Evolutionary conservation across 2,329 filamentous ascomycete genomes (phyloP).

Genomic region (Dendryphion nanum): DNA sequence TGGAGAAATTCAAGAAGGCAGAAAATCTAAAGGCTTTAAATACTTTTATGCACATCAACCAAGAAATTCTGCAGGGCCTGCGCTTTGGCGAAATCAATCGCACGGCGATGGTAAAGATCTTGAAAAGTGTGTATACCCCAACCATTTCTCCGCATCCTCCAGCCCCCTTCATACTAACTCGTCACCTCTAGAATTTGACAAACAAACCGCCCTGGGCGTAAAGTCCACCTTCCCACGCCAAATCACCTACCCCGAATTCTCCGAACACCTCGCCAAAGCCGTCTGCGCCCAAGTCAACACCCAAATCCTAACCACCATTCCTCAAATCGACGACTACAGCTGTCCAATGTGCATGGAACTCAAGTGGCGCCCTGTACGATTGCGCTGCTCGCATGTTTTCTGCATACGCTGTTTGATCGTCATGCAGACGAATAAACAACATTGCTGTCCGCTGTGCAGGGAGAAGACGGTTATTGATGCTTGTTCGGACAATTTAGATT

Average conservation of each 20-base stretch:
- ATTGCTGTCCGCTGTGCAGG: constrained; percentile 74
- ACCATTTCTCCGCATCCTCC: not conserved
- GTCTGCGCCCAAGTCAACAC: constrained; percentile 73
- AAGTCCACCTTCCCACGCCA: constrained; percentile 61
- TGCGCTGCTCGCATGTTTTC: constrained; percentile 74
- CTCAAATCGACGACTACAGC: constrained; percentile 79
- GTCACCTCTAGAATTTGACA: constrained; percentile 70
- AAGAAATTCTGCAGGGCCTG: constrained; percentile 72
- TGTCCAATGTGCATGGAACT: constrained; percentile 79
- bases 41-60: constrained; percentile 71
- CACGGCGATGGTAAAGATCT: constrained; percentile 74
- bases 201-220: constrained; percentile 72
- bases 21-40: constrained; percentile 64
- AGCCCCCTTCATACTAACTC: constrained; percentile 1
- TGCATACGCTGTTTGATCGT: constrained; percentile 82
- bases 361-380: constrained; percentile 76
- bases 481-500: constrained; percentile 69
- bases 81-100: constrained; percentile 84
- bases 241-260: constrained; percentile 56
- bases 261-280: constrained; percentile 69
- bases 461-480: constrained; percentile 69
- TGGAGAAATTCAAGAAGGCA: constrained; percentile 61
- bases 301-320: constrained; percentile 70
- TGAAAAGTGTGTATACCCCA: constrained; percentile 66
- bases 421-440: constrained; percentile 69